A percentile compares a stretch with the other conserved stretches of the same genome.
phyloP scores from a whole-genome alignment of 306 rosid species.

The Sicyos edulis region DNA sequence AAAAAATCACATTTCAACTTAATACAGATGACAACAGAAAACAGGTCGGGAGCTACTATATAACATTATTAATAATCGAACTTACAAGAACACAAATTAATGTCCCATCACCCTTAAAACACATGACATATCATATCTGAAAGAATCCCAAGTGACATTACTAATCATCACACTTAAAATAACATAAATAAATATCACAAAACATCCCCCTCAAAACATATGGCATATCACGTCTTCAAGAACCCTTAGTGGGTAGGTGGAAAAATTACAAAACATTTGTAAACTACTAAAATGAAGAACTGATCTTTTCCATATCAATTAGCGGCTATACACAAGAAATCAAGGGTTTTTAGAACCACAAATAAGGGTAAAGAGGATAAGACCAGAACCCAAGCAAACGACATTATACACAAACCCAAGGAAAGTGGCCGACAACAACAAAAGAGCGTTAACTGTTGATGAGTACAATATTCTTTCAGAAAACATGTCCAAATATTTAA shows the following conservation, averaged over 20 bases:
- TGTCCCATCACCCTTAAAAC: no score
- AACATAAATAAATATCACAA: slow-evolving; percentile 1
- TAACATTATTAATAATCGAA: neutral
- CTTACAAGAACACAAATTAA: no score
- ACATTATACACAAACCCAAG: neutral
- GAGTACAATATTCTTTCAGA: slow-evolving; percentile 19
- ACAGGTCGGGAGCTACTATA: neutral
- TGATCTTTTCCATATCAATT: neutral
- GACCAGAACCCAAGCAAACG: no score
- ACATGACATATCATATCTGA: no score
- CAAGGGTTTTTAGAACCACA: neutral
- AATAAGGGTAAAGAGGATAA: no score
- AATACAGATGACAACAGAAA: neutral
- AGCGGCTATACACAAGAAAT: slow-evolving; percentile 4
- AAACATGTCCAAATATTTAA: slow-evolving; percentile 3
- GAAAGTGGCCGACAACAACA: slow-evolving; percentile 13
- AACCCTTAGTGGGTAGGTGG: neutral
- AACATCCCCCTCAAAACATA: neutral
- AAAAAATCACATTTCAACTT: neutral
- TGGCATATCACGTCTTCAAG: slow-evolving; percentile 5
- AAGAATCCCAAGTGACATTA: no score
- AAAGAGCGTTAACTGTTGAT: slow-evolving; percentile 12
- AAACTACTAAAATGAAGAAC: neutral
- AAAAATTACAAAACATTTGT: neutral
- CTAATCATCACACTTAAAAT: neutral